phyloP scores from a whole-genome alignment of 176 grass and related monocot genomes.

The Eleusine indica region DNA sequence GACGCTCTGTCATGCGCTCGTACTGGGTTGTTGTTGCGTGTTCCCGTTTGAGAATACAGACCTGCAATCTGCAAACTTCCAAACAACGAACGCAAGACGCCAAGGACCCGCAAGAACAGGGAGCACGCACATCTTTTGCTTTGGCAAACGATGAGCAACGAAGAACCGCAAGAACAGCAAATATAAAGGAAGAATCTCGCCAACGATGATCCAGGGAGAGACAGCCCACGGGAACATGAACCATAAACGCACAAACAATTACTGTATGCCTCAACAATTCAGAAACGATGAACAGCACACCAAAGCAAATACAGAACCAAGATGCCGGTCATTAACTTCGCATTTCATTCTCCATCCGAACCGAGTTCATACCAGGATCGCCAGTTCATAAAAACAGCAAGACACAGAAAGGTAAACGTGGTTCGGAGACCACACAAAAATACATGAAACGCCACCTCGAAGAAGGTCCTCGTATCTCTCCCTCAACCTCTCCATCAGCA shows the following conservation, averaged over 20 bases:
- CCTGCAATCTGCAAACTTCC: not conserved
- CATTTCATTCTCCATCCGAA: not conserved
- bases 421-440: too few species aligned
- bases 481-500: too few species aligned
- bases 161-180: not conserved
- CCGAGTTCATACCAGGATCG: not conserved
- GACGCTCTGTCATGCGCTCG: not conserved
- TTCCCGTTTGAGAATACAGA: not conserved
- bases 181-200: too few species aligned
- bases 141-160: not conserved
- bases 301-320: not conserved
- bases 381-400: not conserved
- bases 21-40: not conserved
- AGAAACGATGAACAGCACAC: not conserved
- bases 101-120: not conserved
- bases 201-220: too few species aligned
- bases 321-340: not conserved
- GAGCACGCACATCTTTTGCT: not conserved
- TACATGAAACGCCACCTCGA: not conserved
- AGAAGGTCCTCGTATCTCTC: not conserved
- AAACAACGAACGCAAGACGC: not conserved
- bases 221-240: not conserved
- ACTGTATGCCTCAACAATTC: not conserved
- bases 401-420: constrained; percentile 2
- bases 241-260: not conserved